Conservation (phyloP, 345 rosid species). For the Eutrema yunnanense region DNA sequence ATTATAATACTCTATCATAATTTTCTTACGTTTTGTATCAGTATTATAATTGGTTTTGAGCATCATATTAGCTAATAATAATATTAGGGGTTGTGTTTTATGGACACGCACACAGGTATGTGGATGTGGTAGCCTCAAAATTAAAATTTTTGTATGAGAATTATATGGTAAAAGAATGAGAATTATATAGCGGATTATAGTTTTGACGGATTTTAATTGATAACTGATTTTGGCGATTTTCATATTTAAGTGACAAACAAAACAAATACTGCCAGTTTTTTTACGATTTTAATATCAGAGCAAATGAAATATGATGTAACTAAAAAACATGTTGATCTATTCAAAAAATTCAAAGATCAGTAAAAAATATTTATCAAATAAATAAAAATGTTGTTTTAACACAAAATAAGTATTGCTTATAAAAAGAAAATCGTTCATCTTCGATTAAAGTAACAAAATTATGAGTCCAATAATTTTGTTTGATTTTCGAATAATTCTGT, state of each 20-base stretch:
- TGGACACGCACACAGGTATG: conserved; percentile 5
- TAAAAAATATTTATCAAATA: too few relatives aligned
- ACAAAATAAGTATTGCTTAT: too few relatives aligned
- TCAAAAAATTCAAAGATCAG: too few relatives aligned
- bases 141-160: neutral
- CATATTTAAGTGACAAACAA: neutral
- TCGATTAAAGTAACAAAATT: too few relatives aligned
- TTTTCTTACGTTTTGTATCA: neutral
- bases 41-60: neutral
- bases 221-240: neutral
- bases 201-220: neutral
- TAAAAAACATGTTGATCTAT: too few relatives aligned
- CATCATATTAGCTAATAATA: neutral
- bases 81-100: neutral
- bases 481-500: too few relatives aligned
- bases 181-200: neutral
- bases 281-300: too few relatives aligned
- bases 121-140: conserved; percentile 1
- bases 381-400: too few relatives aligned
- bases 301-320: too few relatives aligned
- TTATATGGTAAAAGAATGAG: neutral
- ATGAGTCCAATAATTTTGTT: too few relatives aligned
- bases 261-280: neutral
- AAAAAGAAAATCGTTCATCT: too few relatives aligned
- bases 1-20: neutral